phyloP scores from a whole-genome alignment of 2,329 filamentous ascomycete species.

The Ascochyta clinopodiicola region DNA sequence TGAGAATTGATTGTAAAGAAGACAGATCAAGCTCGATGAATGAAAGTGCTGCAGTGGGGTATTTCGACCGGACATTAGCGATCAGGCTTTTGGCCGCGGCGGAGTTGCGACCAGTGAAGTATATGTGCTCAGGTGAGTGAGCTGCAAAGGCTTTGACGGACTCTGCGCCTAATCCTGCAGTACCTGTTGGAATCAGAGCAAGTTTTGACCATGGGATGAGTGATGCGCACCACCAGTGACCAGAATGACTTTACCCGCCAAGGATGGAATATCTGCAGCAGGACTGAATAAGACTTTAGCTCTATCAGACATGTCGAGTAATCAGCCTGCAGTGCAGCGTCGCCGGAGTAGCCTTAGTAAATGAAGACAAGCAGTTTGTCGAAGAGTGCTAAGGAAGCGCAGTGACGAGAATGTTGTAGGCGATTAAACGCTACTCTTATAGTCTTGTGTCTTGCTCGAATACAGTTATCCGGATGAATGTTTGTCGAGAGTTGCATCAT shows the following conservation, averaged over 20 bases:
- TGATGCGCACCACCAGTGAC: conserved; percentile 30
- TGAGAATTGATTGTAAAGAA: conserved; percentile 40
- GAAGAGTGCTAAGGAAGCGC: not conserved
- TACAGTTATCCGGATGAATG: not conserved
- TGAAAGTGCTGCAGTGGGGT: conserved; percentile 37
- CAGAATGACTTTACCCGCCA: conserved; percentile 30
- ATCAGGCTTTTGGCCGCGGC: conserved; percentile 46
- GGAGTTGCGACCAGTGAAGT: conserved; percentile 51
- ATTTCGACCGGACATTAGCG: conserved; percentile 33
- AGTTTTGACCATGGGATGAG: not conserved
- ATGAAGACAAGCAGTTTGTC: not conserved
- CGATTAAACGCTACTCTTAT: not conserved
- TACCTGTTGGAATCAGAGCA: conserved; percentile 35
- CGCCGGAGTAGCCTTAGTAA: too few relatives aligned
- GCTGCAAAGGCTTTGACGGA: conserved; percentile 49
- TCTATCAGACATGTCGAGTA: not conserved
- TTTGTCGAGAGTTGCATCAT: not conserved
- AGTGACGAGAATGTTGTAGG: too few relatives aligned
- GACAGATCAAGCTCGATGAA: conserved; percentile 48
- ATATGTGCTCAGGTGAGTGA: conserved; percentile 52
- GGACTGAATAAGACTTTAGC: not conserved
- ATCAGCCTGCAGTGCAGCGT: too few relatives aligned
- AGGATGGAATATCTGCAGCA: conserved; percentile 23
- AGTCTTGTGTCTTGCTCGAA: not conserved
- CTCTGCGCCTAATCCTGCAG: conserved; percentile 53